These are phyloP conservation scores for Ceratonia siliqua DNA, from an alignment of 306 rosid species.

Conservation along the genomic window DNA sequence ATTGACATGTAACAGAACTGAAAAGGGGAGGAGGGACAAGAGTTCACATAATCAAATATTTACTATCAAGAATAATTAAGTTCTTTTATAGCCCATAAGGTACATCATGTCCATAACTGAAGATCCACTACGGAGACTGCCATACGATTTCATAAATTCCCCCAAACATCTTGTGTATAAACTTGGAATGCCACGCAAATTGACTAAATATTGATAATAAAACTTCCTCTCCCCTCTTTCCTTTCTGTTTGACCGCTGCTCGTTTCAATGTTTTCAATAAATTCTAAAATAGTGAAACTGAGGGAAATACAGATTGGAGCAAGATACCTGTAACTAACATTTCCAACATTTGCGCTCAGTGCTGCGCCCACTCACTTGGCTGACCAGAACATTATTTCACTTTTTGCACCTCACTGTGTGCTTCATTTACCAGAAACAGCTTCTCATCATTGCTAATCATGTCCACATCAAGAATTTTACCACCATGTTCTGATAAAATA, in stretches of 20 bases:
- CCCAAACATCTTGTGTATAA: background rate
- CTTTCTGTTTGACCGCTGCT: background rate
- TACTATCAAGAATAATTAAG: background rate
- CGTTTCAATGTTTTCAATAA: background rate
- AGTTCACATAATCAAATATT: background rate
- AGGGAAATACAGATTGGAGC: background rate
- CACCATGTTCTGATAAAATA: slow-evolving; percentile 35
- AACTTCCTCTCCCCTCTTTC: background rate
- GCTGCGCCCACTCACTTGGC: background rate
- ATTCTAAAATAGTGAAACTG: background rate
- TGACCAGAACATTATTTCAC: background rate
- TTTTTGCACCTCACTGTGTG: background rate
- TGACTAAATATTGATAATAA: background rate
- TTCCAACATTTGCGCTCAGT: background rate
- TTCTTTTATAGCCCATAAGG: background rate
- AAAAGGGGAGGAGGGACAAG: background rate
- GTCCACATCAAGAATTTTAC: slow-evolving; percentile 25
- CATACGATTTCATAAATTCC: background rate
- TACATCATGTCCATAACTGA: background rate
- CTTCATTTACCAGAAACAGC: slow-evolving; percentile 15
- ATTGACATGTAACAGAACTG: background rate
- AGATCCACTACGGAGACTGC: background rate
- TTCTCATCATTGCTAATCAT: slow-evolving; percentile 30
- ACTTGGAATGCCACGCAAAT: background rate
- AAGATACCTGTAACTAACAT: background rate